phyloP scores from a whole-genome alignment of 108 stramenopile species.

The Discostella stelligeroides region DNA sequence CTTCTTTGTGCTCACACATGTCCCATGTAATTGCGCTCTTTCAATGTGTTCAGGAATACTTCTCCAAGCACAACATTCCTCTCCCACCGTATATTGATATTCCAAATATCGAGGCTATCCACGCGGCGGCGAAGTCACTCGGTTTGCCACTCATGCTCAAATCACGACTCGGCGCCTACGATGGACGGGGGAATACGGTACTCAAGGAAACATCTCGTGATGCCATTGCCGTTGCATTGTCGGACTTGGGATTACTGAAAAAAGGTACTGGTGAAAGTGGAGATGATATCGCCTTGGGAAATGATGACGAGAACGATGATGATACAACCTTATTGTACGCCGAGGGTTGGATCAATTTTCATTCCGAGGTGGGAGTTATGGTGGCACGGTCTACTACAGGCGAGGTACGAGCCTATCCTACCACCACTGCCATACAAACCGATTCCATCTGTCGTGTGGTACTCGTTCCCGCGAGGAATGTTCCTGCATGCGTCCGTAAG shows the following conservation, averaged over 20 bases:
- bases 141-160: slow-evolving; percentile 98
- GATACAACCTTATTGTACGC: slow-evolving; percentile 78
- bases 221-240: slow-evolving; percentile 60
- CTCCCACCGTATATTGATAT: slow-evolving; percentile 73
- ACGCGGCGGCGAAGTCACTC: slow-evolving; percentile 61
- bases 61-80: slow-evolving; percentile 69
- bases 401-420: slow-evolving; percentile 87
- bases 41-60: slow-evolving; percentile 82
- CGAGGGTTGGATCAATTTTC: slow-evolving; percentile 95
- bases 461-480: slow-evolving; percentile 79
- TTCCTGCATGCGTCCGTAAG: slow-evolving; percentile 59
- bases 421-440: slow-evolving; percentile 95
- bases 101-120: slow-evolving; percentile 60
- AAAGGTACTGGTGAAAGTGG: neutral
- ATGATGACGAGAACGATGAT: slow-evolving; percentile 13
- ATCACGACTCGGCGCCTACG: slow-evolving; percentile 92
- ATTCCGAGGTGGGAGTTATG: slow-evolving; percentile 96
- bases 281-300: too few species aligned
- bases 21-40: too few species aligned
- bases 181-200: slow-evolving; percentile 96
- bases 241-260: slow-evolving; percentile 53
- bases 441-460: slow-evolving; percentile 96
- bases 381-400: slow-evolving; percentile 83
- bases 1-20: neutral
- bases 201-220: slow-evolving; percentile 61